Base-by-base conservation (phyloP, 176 grass and related monocot genomes). In the Musa itinerans region DNA sequence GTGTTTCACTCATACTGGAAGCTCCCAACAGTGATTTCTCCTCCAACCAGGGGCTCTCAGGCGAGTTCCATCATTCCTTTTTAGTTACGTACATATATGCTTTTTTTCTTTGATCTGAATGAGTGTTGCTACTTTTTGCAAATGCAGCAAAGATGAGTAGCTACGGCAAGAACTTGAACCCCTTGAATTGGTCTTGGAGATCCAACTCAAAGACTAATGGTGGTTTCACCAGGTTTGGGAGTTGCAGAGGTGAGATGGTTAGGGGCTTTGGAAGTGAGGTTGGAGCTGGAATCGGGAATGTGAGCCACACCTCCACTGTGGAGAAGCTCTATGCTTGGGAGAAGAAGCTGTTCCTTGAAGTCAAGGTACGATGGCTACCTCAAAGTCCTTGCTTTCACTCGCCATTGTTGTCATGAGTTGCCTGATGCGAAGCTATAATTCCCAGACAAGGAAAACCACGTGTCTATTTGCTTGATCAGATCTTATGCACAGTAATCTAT, bases 241-340 rank as follows among this genome's bases (percentile, higher is more conserved):
- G 61, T 63, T 79, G 72, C 19, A 83, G 87, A 13, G 83, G 72
- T 27, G 80, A 80, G 49, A 77, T 85, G 15, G 59, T 52, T 59
- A 69, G 17, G 69, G 48, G 68, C 51, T 19, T 53, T 57, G 43
- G 50, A 63, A 68, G 76, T 59, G 76, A 81, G 65, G 79, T 76
- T 65, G 87, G 73, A 48, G 87, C 77, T 79, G 81, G 82, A 22
- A 58, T 77, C 50, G 79, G 83, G 13, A 80, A 83, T 22, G 78
- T 78, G 54, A 98, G 82, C 78, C 95, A 98, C 72, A 88, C 90
- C 49, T 86, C 95, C 68, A 98, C 95, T 25, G 95, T 98, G 53
- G 95, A 98, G 66, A 98, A 89, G 81, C 90, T 98, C 55, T 89
- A 94, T 84, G 90, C 90, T 53, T 98, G 95, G 95, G 95, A 98